Evolutionary conservation across 129 eudicot species (phyloP), one percentile per base, ranked within the genome.

Genomic region (Artemisia argyi): DNA sequence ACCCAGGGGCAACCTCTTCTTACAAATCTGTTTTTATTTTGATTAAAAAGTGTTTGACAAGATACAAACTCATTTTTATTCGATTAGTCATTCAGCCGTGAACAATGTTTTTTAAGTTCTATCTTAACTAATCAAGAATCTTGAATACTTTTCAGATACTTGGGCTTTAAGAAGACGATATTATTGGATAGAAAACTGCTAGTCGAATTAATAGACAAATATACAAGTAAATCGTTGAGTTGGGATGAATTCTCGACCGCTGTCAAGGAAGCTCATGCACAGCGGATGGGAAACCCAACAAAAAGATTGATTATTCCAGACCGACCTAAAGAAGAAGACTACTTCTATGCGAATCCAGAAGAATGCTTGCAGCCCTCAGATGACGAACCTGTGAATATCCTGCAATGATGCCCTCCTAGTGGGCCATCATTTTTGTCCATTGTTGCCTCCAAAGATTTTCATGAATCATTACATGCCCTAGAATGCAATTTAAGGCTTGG

Each of bases 301-400:
- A 88, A 88, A 77, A 90, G 99, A 73, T 64, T 81, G 82, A 85
- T 86, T 60, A 90, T 88, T 72, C 89, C 89, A 3, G 99, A 91
- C 30, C 73, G 83, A 86, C 99, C 99, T 4, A 95, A 95, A 81
- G 99, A 95, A 78, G 99, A 95, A 78, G 97, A 90, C 67, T 90
- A 90, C 77, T 95, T 95, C 50, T 95, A 91, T 55, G 84, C 97
- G 65, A 95, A 95, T 83, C 99, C 99, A 1, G 85, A 84, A 49
- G 99, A 95, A 79, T 95, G 99, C 69, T 84, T 90, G 81, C 90
- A 82, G 49, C 77, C 81, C 18, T 71, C 84, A 50, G 84, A 85
- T n/a, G 83, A 85, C 44, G 87, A 83, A 70, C 81, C 69, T 44
- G 75, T 79, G 66, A 86, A 75, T 77, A 78, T 78, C 4, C 48